Percentiles rank a stretch among this genome's conserved stretches.
Conservation (phyloP, 306 rosid species). For the Acacia crassicarpa region DNA sequence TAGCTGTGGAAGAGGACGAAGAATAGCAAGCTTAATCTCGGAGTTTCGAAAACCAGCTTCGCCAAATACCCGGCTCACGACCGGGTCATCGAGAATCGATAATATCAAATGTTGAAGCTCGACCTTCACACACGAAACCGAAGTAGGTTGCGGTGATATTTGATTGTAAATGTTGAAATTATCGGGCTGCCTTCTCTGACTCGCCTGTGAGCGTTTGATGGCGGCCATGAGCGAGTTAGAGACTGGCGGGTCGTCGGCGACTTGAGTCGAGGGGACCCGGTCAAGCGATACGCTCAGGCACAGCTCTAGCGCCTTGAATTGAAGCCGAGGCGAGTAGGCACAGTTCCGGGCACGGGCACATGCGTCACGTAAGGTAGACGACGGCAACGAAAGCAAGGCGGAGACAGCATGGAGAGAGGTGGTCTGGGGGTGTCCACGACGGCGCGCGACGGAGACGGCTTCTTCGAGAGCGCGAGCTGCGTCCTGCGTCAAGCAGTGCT, state of each 20-base stretch:
- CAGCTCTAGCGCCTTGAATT: constrained; percentile 87
- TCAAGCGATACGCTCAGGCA: constrained; percentile 64
- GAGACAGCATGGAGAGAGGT: constrained; percentile 92
- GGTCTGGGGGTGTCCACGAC: constrained; percentile 86
- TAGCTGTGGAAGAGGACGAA: constrained; percentile 57
- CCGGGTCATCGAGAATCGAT: constrained; percentile 78
- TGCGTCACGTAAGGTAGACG: constrained; percentile 78
- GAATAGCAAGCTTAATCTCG: constrained; percentile 58
- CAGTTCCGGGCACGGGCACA: constrained; percentile 83
- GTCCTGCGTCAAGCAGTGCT: constrained; percentile 84
- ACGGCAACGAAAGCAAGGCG: constrained; percentile 68
- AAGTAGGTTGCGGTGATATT: constrained; percentile 42
- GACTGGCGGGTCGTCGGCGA: constrained; percentile 74
- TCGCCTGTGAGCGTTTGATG: constrained; percentile 68
- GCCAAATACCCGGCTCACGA: constrained; percentile 63
- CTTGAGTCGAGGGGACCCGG: constrained; percentile 59
- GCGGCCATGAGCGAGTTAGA: constrained; percentile 89
- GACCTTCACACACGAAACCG: constrained; percentile 57
- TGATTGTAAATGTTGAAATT: constrained; percentile 71
- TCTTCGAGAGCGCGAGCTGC: constrained; percentile 82
- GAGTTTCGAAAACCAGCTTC: constrained; percentile 75
- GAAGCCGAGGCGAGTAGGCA: constrained; percentile 83
- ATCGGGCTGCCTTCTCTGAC: constrained; percentile 70
- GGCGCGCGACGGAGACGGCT: constrained; percentile 87
- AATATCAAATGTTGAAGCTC: constrained; percentile 62